Conservation (phyloP, 2,329 filamentous ascomycete species). For the Stagonosporopsis chrysanthemi region DNA sequence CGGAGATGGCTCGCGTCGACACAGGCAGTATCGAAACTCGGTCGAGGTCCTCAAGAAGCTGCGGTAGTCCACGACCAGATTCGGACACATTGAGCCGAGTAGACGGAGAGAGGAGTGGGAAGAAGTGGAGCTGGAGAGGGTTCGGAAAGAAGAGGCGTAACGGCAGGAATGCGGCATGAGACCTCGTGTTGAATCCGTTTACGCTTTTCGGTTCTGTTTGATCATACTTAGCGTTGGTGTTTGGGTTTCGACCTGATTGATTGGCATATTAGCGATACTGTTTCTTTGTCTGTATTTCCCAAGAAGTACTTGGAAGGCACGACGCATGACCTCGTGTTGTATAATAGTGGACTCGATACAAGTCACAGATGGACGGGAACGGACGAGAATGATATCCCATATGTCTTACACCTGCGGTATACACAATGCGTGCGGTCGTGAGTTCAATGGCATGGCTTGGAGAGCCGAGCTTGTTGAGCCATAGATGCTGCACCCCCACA, state of each 20-base stretch:
- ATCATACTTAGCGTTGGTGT: conserved; percentile 19
- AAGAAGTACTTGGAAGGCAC: conserved; percentile 18
- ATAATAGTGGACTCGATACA: conserved; percentile 9
- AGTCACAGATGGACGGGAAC: not conserved
- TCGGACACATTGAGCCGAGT: conserved; percentile 41
- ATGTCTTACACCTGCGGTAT: not conserved
- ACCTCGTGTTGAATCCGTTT: not conserved
- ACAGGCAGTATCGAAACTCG: conserved; percentile 21
- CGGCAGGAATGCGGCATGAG: conserved; percentile 17
- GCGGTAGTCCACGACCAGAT: conserved; percentile 40
- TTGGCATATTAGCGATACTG: conserved; percentile 18
- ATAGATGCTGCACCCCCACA: not conserved
- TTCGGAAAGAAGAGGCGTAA: conserved; percentile 32
- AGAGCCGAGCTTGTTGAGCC: conserved; percentile 14
- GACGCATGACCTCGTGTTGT: conserved; percentile 20
- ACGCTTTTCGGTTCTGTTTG: not conserved
- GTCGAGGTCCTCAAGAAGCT: conserved; percentile 23
- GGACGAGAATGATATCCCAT: conserved; percentile 2
- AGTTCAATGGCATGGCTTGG: conserved; percentile 1
- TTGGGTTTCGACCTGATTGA: conserved; percentile 18
- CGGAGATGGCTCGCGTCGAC: conserved; percentile 30
- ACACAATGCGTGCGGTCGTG: conserved; percentile 3
- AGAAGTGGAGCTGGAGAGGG: conserved; percentile 34
- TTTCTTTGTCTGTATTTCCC: conserved; percentile 14
- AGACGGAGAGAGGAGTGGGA: conserved; percentile 22